Conservation (phyloP, 1,284 basidiomycete species). For the Cutaneotrichosporon sp. region DNA sequence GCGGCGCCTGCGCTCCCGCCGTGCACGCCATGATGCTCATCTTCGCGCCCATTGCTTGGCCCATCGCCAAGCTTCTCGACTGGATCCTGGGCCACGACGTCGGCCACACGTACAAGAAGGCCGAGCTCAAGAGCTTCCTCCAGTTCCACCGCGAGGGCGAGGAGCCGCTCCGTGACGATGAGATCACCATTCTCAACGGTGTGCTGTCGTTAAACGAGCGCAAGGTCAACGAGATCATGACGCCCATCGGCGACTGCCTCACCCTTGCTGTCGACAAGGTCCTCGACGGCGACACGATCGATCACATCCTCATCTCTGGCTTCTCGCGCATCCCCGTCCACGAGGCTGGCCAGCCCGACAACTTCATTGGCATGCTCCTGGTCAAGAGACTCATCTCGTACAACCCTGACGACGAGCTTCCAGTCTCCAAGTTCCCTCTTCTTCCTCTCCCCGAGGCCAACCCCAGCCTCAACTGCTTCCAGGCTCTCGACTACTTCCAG, state of each 20-base stretch:
- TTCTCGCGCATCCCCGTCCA: slow-evolving; percentile 95
- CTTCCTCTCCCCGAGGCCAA: slow-evolving; percentile 89
- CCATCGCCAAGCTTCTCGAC: slow-evolving; percentile 84
- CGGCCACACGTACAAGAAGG: slow-evolving; percentile 74
- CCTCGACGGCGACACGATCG: slow-evolving; percentile 75
- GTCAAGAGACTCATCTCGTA: slow-evolving; percentile 88
- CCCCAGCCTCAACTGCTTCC: slow-evolving; percentile 78
- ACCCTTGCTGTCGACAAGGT: slow-evolving; percentile 66
- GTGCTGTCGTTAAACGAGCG: slow-evolving; percentile 84
- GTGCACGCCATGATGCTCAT: slow-evolving; percentile 69
- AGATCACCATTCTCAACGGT: slow-evolving; percentile 80
- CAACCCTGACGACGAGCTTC: slow-evolving; percentile 76
- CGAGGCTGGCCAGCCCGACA: slow-evolving; percentile 68
- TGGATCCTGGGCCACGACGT: slow-evolving; percentile 70
- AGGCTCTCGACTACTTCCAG: slow-evolving; percentile 68
- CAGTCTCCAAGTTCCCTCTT: slow-evolving; percentile 71
- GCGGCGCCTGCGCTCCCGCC: slow-evolving; percentile 82
- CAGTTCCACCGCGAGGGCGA: slow-evolving; percentile 82
- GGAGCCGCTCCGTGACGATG: slow-evolving; percentile 83
- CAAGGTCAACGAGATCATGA: slow-evolving; percentile 82
- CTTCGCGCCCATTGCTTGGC: slow-evolving; percentile 80
- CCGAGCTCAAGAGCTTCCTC: slow-evolving; percentile 88
- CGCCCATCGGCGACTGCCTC: slow-evolving; percentile 64
- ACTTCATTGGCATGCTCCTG: slow-evolving; percentile 85
- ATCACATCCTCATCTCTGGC: slow-evolving; percentile 73